Base-by-base conservation (phyloP, 2,329 filamentous ascomycete genomes). In the Rugonectria rugulosa region DNA sequence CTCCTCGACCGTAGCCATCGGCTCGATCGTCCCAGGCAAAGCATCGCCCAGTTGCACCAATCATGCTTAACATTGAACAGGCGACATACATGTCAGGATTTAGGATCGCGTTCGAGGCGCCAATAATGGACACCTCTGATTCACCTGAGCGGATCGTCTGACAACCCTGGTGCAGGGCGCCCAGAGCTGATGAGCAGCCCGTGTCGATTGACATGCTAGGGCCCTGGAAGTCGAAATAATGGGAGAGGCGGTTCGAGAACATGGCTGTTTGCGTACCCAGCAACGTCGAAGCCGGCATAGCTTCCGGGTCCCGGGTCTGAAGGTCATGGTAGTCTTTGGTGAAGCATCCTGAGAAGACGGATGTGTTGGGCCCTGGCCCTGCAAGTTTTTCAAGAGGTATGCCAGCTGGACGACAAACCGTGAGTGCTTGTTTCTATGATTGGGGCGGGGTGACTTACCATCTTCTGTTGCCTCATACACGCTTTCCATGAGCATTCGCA, bases 11-110 rank as follows among this genome's bases (percentile, higher is more conserved):
- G 9, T 56, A 63, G 9, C 64, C 64, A 6, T 61, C 17, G 2
- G 60, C 47, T 20, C 61, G 60, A 20, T 38, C 51, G 1, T 54
- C 44, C 36, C 64, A 89, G 86, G 61, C 52, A 5, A 54, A 51
- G 27, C 62, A 66, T 11, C 52, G 51, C 10, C 63, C 63, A 14
- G 34, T 31, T 24, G 43, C 43, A 12, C 43, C 43, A 11, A 31
- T 31, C 5, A 21, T n/a, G n/a, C 34, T 31, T 15, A 46, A 19
- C 27, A 46, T 31, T n/a, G n/a, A n/a, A n/a, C n/a, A n/a, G n/a
- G n/a, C n/a, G 7, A 21, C 24, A 17, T 34, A 46, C 14, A 36
- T 21, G n/a, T 12, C 43, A 9, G 43, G 43, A 4, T 21, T 21
- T 9, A 29, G 19, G 7, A 32, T 21, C n/a, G 36, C 31, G 10